Conservation (phyloP, 805 yeast genomes). For the Candida montana region DNA sequence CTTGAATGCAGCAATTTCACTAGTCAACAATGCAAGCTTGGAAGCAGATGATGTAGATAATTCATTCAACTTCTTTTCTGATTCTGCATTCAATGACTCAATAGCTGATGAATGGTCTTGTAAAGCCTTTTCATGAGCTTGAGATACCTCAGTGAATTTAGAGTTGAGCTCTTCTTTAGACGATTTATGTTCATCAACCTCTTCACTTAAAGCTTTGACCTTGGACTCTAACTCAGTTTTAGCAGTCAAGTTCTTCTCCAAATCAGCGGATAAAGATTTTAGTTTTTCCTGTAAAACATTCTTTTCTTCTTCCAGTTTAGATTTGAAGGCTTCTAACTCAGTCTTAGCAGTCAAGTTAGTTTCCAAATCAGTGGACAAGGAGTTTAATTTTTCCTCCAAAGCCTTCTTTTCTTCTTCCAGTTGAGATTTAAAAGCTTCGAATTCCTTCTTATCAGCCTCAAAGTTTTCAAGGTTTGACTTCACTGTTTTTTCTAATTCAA, state of each 20-base stretch:
- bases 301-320: conserved; percentile 4
- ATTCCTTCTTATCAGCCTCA: background rate
- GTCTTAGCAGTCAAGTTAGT: conserved; percentile 1
- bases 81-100: conserved; percentile 3
- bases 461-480: background rate
- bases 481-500: conserved; percentile 1
- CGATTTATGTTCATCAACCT: conserved; percentile 1
- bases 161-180: conserved; percentile 1
- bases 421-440: background rate
- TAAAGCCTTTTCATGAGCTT: conserved; percentile 3
- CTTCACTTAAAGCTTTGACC: conserved; percentile 1
- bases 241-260: conserved; percentile 1
- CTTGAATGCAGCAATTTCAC: conserved; percentile 5
- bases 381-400: background rate
- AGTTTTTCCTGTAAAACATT: background rate
- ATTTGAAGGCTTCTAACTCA: conserved; percentile 3
- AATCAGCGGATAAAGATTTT: background rate
- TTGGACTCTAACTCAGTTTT: conserved; percentile 1
- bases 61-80: conserved; percentile 3
- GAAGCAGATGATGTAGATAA: conserved; percentile 2
- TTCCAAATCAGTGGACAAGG: conserved; percentile 1
- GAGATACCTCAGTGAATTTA: background rate
- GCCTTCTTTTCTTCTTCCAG: conserved; percentile 1
- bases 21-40: background rate
- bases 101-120: conserved; percentile 2